Percentiles rank a stretch among this genome's conserved stretches.
These are phyloP conservation scores for Henningerozyma blattae DNA, from an alignment of 805 yeast genomes.

Conservation along the genomic window DNA sequence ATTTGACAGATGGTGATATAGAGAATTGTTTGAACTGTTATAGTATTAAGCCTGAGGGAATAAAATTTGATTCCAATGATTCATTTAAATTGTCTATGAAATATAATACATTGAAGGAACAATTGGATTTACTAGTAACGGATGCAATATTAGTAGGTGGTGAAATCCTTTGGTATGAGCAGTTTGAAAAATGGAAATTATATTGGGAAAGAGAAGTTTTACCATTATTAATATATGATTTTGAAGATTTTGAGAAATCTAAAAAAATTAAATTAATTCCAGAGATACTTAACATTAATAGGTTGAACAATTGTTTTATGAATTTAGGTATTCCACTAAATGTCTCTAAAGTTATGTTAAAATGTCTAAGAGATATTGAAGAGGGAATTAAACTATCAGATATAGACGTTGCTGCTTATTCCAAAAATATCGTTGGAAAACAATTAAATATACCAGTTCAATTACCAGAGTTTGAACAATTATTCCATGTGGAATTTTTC, in stretches of 20 bases:
- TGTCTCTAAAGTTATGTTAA: slow-evolving; percentile 10
- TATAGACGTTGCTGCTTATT: slow-evolving; percentile 15
- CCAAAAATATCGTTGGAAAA: slow-evolving; percentile 11
- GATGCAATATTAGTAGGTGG: slow-evolving; percentile 18
- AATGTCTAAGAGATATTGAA: slow-evolving; percentile 9
- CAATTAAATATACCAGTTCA: slow-evolving; percentile 17
- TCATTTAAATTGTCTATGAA: slow-evolving; percentile 11
- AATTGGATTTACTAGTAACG: slow-evolving; percentile 16
- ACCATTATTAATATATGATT: slow-evolving; percentile 14
- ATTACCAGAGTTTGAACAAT: slow-evolving; percentile 15
- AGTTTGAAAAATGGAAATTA: slow-evolving; percentile 14
- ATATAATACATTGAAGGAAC: slow-evolving; percentile 18
- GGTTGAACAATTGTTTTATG: background rate
- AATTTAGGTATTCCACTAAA: slow-evolving; percentile 4
- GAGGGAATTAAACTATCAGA: slow-evolving; percentile 12
- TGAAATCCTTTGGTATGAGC: slow-evolving; percentile 13
- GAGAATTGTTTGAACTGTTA: slow-evolving; percentile 20
- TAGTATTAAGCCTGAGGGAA: slow-evolving; percentile 6
- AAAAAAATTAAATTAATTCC: slow-evolving; percentile 5
- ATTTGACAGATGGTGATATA: slow-evolving; percentile 9
- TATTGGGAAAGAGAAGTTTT: slow-evolving; percentile 17
- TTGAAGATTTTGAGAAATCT: slow-evolving; percentile 9
- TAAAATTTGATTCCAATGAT: slow-evolving; percentile 11
- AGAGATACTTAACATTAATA: slow-evolving; percentile 1
- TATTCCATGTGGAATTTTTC: slow-evolving; percentile 13